Base-by-base conservation (phyloP, 306 rosid genomes). In the Trifolium pratense region DNA sequence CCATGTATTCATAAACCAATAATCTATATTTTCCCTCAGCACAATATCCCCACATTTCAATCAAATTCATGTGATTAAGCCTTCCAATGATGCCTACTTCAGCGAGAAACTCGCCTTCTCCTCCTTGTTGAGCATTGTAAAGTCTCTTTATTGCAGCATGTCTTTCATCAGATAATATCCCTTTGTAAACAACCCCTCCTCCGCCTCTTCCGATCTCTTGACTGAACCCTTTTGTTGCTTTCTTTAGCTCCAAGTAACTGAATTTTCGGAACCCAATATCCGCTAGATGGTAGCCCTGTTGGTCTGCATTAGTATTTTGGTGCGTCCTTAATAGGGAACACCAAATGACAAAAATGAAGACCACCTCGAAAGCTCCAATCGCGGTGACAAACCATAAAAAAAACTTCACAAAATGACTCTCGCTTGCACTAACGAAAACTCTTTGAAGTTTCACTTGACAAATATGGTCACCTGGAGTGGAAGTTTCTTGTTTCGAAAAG, bases 181-280 rank as follows among this genome's bases (percentile, higher is more conserved):
- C 92, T 79, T 71, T 86, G 78, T 83, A 88, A 11, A 88, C 90
- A 74, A 71, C 48, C 5, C 90, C 92, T 37, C 80, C 85, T 1
- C 70, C 82, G 1, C 92, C 92, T 37, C 86, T 81, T 58, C 89
- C 92, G 32, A 83, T 79, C 77, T 85, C 89, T 71, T 85, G 29
- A 3, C 60, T 65, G 45, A 88, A 85, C 60, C 71, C 82, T 13
- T 59, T 9, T 3, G 89, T 81, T 0, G 82, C 86, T 56, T 58
- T 68, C 32, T 88, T 85, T 5, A 85, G 70, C 77, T 88, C 86
- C 0, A 71, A 40, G 25, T 81, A 85, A 62, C 79, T 74, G 20
- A 66, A 85, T 9, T 79, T 81, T 77, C 46, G 74, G 48, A 85
- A 81, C 15, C 87, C 75, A 0, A 64, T 29, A 9, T 34, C 78